Percentiles rank a stretch among this genome's conserved stretches.
These are phyloP conservation scores for Pyrenochaeta sp. DNA, from an alignment of 2,329 filamentous ascomycete genomes.

Conservation along the genomic window DNA sequence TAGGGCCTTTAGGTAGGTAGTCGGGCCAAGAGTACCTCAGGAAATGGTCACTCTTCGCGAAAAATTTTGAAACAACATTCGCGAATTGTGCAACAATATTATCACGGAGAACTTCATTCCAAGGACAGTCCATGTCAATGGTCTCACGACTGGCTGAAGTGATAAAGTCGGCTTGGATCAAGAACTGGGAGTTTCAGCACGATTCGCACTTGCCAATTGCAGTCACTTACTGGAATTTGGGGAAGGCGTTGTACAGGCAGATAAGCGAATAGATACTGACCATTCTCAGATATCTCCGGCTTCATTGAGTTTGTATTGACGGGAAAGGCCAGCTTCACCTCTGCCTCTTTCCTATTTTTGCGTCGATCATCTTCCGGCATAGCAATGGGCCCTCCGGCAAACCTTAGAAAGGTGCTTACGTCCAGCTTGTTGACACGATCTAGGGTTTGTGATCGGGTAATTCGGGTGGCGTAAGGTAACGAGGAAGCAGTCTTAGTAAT, in stretches of 20 bases:
- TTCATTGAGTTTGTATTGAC: constrained; percentile 9
- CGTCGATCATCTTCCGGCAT: constrained; percentile 23
- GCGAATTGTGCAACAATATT: constrained; percentile 18
- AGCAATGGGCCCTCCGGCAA: background rate
- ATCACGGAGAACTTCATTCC: constrained; percentile 26
- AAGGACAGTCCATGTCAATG: constrained; percentile 21
- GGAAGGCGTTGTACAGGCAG: constrained; percentile 24
- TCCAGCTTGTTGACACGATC: background rate
- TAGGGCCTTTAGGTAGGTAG: constrained; percentile 15
- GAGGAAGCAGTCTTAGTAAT: background rate
- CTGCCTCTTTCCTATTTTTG: constrained; percentile 1
- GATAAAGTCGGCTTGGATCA: constrained; percentile 38
- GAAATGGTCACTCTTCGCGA: constrained; percentile 13
- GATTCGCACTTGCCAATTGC: background rate
- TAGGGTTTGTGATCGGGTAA: background rate
- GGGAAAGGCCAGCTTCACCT: constrained; percentile 32
- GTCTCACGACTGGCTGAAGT: constrained; percentile 30
- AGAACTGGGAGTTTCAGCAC: constrained; percentile 27
- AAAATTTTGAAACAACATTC: constrained; percentile 10
- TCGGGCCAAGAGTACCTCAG: constrained; percentile 27
- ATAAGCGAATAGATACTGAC: constrained; percentile 27
- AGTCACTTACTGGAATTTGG: constrained; percentile 24
- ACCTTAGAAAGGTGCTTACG: constrained; percentile 5
- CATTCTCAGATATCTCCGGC: constrained; percentile 21
- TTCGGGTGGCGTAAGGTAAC: background rate